Evolutionary conservation across 2,329 filamentous ascomycete genomes (phyloP).

Genomic region (Epichloe uncinata): DNA sequence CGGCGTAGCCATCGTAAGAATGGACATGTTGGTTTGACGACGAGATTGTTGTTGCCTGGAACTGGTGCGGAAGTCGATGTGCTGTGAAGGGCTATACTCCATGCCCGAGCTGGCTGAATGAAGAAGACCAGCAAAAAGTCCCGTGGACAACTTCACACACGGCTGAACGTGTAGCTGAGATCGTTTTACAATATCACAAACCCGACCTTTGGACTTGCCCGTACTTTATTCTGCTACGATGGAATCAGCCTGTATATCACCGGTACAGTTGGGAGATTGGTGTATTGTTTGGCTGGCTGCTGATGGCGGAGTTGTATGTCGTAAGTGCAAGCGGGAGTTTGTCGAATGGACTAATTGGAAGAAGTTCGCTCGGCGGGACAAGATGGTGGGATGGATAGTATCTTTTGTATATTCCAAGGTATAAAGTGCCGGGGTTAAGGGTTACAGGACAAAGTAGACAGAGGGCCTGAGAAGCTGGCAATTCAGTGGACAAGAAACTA

Average conservation of each 20-base stretch:
- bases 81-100: constrained; percentile 27
- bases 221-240: neutral
- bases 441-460: constrained; percentile 9
- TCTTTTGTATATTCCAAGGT: constrained; percentile 18
- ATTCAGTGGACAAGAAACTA: constrained; percentile 8
- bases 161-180: neutral
- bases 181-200: neutral
- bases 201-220: neutral
- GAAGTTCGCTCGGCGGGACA: neutral
- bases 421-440: constrained; percentile 14
- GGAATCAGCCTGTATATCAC: neutral
- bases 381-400: constrained; percentile 6
- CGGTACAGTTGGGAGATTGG: neutral
- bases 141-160: neutral
- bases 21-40: constrained; percentile 31
- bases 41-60: constrained; percentile 13
- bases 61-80: constrained; percentile 16
- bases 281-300: neutral
- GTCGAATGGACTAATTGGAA: neutral
- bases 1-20: constrained; percentile 33
- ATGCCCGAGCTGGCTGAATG: constrained; percentile 16
- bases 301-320: neutral
- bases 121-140: neutral
- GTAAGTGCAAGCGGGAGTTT: neutral
- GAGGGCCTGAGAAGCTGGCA: constrained; percentile 6